These are phyloP conservation scores for Xylaria scruposa DNA, from an alignment of 495 filamentous ascomycete genomes.

Conservation along the genomic window DNA sequence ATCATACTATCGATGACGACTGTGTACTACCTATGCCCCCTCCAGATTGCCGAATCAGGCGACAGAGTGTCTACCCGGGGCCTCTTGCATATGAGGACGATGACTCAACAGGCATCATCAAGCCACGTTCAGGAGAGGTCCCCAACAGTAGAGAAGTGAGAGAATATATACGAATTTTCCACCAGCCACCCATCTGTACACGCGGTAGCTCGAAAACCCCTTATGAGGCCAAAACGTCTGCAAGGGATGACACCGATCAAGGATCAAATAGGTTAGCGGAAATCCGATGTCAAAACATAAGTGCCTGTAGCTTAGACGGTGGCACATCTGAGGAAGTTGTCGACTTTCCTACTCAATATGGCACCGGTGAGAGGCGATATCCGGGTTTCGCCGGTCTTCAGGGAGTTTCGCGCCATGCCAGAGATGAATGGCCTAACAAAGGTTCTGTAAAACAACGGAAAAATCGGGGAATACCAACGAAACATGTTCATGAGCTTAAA, in stretches of 20 bases:
- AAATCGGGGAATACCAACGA: constrained; percentile 29
- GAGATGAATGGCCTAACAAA: constrained; percentile 23
- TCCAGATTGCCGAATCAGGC: constrained; percentile 32
- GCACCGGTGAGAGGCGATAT: constrained; percentile 26
- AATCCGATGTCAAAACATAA: constrained; percentile 32
- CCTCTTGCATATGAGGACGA: constrained; percentile 39
- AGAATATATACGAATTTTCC: constrained; percentile 45
- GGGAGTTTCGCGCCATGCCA: constrained; percentile 28
- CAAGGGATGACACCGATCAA: constrained; percentile 19
- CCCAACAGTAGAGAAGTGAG: constrained; percentile 45
- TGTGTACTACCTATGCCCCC: constrained; percentile 33
- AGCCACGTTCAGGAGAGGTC: constrained; percentile 31
- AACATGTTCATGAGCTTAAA: constrained; percentile 33
- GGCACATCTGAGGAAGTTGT: constrained; percentile 40
- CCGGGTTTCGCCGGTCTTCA: constrained; percentile 19
- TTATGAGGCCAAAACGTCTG: constrained; percentile 13
- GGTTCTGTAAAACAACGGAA: constrained; percentile 21
- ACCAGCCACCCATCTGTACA: constrained; percentile 46
- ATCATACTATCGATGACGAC: constrained; percentile 33
- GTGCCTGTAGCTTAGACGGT: constrained; percentile 39
- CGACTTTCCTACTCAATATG: constrained; percentile 40
- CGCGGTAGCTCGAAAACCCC: constrained; percentile 45
- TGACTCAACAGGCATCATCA: constrained; percentile 34
- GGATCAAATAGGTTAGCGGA: constrained; percentile 21
- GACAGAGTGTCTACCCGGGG: constrained; percentile 27